A percentile compares a stretch with the other conserved stretches of the same genome.
Evolutionary conservation across 306 rosid species (phyloP).

Genomic region (barrel medic (Medicago truncatula)): DNA sequence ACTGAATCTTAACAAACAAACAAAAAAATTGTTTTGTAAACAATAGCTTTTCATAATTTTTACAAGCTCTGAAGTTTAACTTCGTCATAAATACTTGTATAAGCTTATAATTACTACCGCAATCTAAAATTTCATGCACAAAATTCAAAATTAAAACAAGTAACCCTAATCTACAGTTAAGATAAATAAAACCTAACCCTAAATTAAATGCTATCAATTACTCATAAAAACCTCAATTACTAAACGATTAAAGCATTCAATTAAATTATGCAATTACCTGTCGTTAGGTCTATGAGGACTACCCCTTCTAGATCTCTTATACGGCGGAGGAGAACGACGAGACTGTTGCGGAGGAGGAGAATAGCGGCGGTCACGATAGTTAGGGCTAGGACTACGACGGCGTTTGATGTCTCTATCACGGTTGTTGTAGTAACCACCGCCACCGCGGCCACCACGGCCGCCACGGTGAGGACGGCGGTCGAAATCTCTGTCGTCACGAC

Average conservation of each 20-base stretch:
- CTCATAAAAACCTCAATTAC: not conserved
- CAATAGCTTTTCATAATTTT: too few species aligned
- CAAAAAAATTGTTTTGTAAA: too few species aligned
- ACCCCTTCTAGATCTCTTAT: slow-evolving; percentile 82
- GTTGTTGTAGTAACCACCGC: slow-evolving; percentile 53
- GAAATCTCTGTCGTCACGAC: slow-evolving; percentile 66
- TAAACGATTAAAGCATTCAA: not conserved
- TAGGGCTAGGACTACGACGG: slow-evolving; percentile 76
- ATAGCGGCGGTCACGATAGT: slow-evolving; percentile 76
- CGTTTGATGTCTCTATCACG: slow-evolving; percentile 86
- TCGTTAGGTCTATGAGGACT: slow-evolving; percentile 86
- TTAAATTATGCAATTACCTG: slow-evolving; percentile 45
- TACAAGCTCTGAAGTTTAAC: not conserved
- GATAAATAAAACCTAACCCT: not conserved
- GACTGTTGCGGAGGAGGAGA: slow-evolving; percentile 56
- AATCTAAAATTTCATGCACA: not conserved
- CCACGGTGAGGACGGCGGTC: slow-evolving; percentile 79
- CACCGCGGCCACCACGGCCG: slow-evolving; percentile 50
- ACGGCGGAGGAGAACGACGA: slow-evolving; percentile 80
- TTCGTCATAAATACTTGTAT: not conserved
- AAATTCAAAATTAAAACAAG: not conserved
- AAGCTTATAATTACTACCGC: not conserved
- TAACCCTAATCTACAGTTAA: not conserved
- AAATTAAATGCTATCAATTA: not conserved
- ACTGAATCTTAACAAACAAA: not conserved